Percentiles rank a stretch among this genome's conserved stretches.
Evolutionary conservation across 169 alveolate species (phyloP).

Genomic region (Toxoplasma gondii): DNA sequence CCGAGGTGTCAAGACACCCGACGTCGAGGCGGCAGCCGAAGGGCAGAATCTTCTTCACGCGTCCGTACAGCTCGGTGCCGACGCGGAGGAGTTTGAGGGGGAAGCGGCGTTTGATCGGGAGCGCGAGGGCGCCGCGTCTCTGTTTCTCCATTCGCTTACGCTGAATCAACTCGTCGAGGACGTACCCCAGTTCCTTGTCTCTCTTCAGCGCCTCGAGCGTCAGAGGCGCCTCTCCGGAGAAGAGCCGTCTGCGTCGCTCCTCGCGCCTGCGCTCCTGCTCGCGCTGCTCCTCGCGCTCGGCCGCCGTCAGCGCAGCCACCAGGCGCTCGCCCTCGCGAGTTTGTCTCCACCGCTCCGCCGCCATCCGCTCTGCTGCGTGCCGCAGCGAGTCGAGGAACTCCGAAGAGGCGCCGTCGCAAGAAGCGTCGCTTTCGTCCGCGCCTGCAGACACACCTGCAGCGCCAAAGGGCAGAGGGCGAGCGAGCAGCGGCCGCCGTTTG

Average conservation of each 20-base stretch:
- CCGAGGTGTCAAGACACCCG: conserved; percentile 60
- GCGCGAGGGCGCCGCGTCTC: neutral
- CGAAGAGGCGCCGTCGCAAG: neutral
- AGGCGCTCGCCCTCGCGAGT: neutral
- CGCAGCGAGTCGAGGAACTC: neutral
- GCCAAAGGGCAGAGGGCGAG: neutral
- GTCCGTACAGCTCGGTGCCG: conserved; percentile 26
- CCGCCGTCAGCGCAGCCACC: neutral
- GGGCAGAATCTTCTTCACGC: neutral
- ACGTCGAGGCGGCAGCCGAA: conserved; percentile 60
- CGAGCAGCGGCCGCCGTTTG: neutral
- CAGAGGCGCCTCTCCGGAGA: neutral
- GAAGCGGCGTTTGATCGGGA: neutral
- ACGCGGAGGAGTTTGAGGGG: neutral
- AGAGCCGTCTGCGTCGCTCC: neutral
- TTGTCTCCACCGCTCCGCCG: neutral
- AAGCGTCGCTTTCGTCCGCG: neutral
- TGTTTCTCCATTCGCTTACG: neutral
- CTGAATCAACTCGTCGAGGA: conserved; percentile 9
- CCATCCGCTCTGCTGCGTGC: neutral
- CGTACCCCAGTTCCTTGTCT: neutral
- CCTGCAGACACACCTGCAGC: neutral
- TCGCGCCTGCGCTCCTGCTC: neutral
- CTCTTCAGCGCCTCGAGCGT: neutral
- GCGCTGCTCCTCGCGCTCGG: conserved; percentile 10